A percentile compares a stretch with the other conserved stretches of the same genome.
phyloP scores from a whole-genome alignment of 805 yeast genomes.

The Ogataea neopini region DNA sequence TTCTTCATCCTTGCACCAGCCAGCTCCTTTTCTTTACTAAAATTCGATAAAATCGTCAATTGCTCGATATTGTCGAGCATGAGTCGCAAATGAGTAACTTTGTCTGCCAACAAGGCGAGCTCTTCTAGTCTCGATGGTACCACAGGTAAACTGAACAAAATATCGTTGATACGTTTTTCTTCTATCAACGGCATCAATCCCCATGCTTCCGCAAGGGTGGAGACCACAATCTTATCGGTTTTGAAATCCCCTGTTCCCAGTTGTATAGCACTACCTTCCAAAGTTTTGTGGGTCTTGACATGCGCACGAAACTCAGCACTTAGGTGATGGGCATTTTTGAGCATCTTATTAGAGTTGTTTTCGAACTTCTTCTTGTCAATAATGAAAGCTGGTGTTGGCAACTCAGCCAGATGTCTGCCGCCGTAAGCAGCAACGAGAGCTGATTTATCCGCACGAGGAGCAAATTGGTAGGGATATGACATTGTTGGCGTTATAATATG shows the following conservation, averaged over 20 bases:
- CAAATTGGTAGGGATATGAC: conserved; percentile 22
- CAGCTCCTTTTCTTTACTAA: conserved; percentile 20
- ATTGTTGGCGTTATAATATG: neutral
- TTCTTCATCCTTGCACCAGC: conserved; percentile 23
- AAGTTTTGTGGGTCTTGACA: conserved; percentile 73
- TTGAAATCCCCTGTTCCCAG: conserved; percentile 46
- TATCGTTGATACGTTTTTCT: conserved; percentile 40
- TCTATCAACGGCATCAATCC: conserved; percentile 38
- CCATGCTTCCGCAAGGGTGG: conserved; percentile 71
- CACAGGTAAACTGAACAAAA: conserved; percentile 61
- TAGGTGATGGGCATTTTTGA: conserved; percentile 42
- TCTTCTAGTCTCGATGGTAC: conserved; percentile 50
- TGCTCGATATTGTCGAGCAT: conserved; percentile 66
- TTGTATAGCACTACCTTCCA: conserved; percentile 58
- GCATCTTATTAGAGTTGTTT: conserved; percentile 51
- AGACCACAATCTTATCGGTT: conserved; percentile 58
- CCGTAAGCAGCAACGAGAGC: conserved; percentile 30
- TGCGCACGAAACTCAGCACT: conserved; percentile 60
- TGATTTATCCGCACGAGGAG: conserved; percentile 27
- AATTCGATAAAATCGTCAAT: conserved; percentile 46
- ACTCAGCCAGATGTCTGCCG: conserved; percentile 45
- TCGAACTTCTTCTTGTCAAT: conserved; percentile 44
- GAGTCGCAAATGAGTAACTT: conserved; percentile 48
- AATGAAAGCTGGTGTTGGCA: conserved; percentile 59
- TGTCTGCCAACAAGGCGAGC: conserved; percentile 42